Evolutionary conservation across 257 asterid genomes (phyloP).

Genomic region (Solanum medicagineum): DNA sequence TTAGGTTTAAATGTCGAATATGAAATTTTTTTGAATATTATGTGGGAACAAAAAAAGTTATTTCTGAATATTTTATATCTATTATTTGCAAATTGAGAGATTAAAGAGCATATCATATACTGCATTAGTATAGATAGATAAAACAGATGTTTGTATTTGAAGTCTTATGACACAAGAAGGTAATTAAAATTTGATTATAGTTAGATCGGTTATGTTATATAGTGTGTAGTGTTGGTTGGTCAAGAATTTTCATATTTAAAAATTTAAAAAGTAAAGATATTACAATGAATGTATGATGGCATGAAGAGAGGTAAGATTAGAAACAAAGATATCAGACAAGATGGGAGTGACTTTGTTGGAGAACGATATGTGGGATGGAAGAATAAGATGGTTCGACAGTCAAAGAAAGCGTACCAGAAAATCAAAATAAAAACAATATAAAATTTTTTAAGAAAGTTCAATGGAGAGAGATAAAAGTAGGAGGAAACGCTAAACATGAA

Average conservation of each 20-base stretch:
- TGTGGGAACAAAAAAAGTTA: too few relatives aligned
- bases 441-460: too few relatives aligned
- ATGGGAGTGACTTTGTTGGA: neutral
- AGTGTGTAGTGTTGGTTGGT: neutral
- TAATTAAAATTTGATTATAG: neutral
- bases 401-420: too few relatives aligned
- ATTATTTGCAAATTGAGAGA: neutral
- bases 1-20: too few relatives aligned
- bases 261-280: neutral
- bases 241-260: neutral
- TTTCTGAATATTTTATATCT: neutral
- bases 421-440: too few relatives aligned
- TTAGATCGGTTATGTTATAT: neutral
- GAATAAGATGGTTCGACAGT: neutral
- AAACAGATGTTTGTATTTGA: neutral
- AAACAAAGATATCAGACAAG: neutral
- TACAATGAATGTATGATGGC: neutral
- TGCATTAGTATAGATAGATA: neutral
- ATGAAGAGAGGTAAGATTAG: neutral
- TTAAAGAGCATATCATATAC: neutral
- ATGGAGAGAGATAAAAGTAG: too few relatives aligned
- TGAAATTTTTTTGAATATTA: too few relatives aligned
- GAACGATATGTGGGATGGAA: neutral
- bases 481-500: too few relatives aligned
- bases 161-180: neutral